phyloP scores from a whole-genome alignment of 179 eudicot species.

The Heliamphora pulchella region DNA sequence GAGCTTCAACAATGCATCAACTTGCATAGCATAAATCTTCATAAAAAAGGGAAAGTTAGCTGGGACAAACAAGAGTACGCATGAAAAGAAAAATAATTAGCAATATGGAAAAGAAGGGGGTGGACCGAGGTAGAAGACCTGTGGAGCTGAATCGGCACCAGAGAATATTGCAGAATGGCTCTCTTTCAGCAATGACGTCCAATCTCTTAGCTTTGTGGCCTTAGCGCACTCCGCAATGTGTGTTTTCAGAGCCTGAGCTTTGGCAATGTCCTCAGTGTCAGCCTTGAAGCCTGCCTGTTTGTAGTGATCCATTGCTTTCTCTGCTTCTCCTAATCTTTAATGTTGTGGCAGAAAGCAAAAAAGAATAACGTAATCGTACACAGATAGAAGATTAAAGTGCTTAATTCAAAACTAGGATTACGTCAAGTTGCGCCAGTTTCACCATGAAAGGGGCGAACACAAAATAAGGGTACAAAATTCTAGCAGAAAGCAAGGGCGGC shows the following conservation, averaged over 20 bases:
- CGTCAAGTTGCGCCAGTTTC: too few relatives aligned
- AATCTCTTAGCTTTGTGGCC: constrained; percentile 47
- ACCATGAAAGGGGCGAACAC: too few relatives aligned
- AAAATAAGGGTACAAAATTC: too few relatives aligned
- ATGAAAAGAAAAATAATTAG: too few relatives aligned
- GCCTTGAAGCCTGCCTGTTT: constrained; percentile 55
- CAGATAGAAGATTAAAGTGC: too few relatives aligned
- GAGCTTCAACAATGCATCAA: constrained; percentile 68
- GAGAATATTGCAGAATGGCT: constrained; percentile 38
- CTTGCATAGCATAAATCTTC: constrained; percentile 40
- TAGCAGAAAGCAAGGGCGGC: too few relatives aligned
- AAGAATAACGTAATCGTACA: too few relatives aligned
- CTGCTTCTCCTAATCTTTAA: constrained; percentile 65
- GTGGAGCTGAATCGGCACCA: constrained; percentile 72
- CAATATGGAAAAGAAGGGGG: neutral
- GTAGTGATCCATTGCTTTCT: constrained; percentile 53
- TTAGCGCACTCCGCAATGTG: constrained; percentile 45
- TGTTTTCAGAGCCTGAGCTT: constrained; percentile 35
- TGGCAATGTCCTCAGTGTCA: constrained; percentile 32
- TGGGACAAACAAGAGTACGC: too few relatives aligned
- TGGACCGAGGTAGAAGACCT: constrained; percentile 30
- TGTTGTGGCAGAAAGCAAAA: too few relatives aligned
- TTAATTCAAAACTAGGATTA: too few relatives aligned
- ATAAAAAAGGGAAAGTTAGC: neutral
- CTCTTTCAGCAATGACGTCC: constrained; percentile 53